Evolutionary conservation across 768 basidiomycete genomes (phyloP).

Genomic region (Austroboletus eburneus): DNA sequence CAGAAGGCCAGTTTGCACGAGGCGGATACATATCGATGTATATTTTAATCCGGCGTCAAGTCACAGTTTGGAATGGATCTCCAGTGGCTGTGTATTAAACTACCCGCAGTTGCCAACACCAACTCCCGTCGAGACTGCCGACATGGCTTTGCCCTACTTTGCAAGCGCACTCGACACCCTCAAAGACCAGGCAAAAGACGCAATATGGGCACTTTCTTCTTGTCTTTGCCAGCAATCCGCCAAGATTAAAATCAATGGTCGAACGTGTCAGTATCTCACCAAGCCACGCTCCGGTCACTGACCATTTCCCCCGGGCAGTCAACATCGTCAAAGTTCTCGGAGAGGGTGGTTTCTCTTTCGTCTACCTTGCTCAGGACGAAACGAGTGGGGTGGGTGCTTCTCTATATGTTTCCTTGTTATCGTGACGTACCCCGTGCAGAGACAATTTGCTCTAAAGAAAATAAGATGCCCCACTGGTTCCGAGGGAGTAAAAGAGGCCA

Average conservation of each 20-base stretch:
- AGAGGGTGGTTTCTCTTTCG: constrained; percentile 94
- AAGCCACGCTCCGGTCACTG: not conserved
- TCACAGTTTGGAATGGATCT: too few species aligned
- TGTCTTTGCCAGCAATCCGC: constrained; percentile 79
- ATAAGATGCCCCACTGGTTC: constrained; percentile 87
- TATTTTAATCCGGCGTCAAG: too few species aligned
- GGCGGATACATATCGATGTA: constrained; percentile 22
- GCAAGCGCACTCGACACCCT: constrained; percentile 49
- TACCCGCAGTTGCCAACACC: not conserved
- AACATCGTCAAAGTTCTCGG: constrained; percentile 90
- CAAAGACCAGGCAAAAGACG: constrained; percentile 77
- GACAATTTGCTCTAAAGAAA: constrained; percentile 96
- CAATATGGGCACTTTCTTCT: constrained; percentile 74
- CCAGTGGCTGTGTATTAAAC: constrained; percentile 11
- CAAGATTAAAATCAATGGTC: constrained; percentile 92
- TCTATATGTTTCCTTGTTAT: not conserved
- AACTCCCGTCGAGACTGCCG: not conserved
- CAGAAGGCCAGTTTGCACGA: constrained; percentile 11
- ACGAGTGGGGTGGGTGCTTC: constrained; percentile 63
- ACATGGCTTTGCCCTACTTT: constrained; percentile 32
- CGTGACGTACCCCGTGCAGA: constrained; percentile 35
- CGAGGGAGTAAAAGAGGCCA: constrained; percentile 84
- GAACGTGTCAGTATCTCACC: constrained; percentile 65
- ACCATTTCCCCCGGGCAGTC: constrained; percentile 41
- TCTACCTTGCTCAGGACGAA: constrained; percentile 85